Evolutionary conservation across 805 yeast species (phyloP), one percentile per base, ranked within the genome.

Genomic region (Naumovozyma baii): DNA sequence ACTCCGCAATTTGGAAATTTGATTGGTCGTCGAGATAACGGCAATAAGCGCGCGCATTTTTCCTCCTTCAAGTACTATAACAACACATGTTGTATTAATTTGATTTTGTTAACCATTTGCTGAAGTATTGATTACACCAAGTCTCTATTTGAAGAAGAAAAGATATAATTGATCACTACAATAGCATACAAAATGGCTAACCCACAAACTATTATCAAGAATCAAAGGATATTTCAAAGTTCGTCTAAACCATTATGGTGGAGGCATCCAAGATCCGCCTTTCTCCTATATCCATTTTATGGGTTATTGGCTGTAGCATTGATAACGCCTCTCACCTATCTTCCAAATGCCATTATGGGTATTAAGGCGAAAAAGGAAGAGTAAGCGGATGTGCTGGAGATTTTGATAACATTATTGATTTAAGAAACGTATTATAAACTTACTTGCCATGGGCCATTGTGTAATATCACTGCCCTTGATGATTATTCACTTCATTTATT

Each of bases 211-310:
- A 70, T 76, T 55, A 72, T 76, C 48, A 72, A 74, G 61, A 57
- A 73, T 54, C 82, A 76, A 69, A 76, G 68, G 63, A 53, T 73
- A 46, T 76, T 71, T 69, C 82, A 76, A 65, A 44, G 64, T 31
- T 66, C 80, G 36, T 62, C 67, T 40, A 76, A 76, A 61, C 80
- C 80, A 51, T 62, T 75, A 54, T 76, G 75, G 78, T 55, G 65
- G 68, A 69, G 71, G 67, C 75, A 73, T 62, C 82, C 82, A 57
- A 74, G 78, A 59, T 75, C 92, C 50, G 81, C 81, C 66, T 67
- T 72, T 54, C 64, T 79, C 60, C 72, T 83, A 50, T 79, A 78
- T 67, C 94, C 94, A 59, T 84, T 78, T 74, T 80, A 72, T 69
- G 84, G 83, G 46, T 69, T 78, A 45, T 79, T 83, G 63, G 67